Evolutionary conservation across 148 eudicot genomes (phyloP).

Genomic region (Rhododendron henanense): DNA sequence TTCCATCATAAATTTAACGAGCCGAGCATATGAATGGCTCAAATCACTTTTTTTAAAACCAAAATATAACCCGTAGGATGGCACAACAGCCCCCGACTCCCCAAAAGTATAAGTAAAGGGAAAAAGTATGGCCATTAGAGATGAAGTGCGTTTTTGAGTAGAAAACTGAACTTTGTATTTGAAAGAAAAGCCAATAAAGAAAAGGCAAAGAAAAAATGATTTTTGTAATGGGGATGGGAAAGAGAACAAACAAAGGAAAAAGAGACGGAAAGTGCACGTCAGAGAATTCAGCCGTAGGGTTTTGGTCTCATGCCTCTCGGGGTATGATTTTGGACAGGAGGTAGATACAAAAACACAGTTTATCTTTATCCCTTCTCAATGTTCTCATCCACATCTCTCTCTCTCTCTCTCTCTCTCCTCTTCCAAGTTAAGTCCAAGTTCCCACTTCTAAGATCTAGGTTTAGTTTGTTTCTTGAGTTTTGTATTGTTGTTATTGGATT

Average conservation of each 20-base stretch:
- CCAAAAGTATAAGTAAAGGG: too few species aligned
- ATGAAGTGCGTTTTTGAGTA: slow-evolving; percentile 22
- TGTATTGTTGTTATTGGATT: slow-evolving; percentile 28
- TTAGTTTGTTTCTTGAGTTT: slow-evolving; percentile 23
- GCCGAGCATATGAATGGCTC: too few species aligned
- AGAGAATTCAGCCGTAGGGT: slow-evolving; percentile 31
- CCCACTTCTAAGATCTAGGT: slow-evolving; percentile 4
- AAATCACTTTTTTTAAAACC: too few species aligned
- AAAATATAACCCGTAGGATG: too few species aligned
- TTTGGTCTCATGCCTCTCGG: slow-evolving; percentile 15
- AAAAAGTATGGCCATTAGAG: slow-evolving; percentile 2
- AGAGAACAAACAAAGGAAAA: slow-evolving; percentile 26
- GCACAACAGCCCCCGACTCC: too few species aligned
- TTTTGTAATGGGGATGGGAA: slow-evolving; percentile 16
- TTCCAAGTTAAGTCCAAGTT: background rate
- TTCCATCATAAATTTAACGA: too few species aligned
- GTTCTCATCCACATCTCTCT: background rate
- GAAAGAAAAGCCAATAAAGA: slow-evolving; percentile 17
- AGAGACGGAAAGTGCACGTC: slow-evolving; percentile 46
- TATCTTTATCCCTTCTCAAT: background rate
- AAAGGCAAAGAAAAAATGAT: slow-evolving; percentile 2
- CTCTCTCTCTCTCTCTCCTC: background rate
- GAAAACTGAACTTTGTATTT: slow-evolving; percentile 11
- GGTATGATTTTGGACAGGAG: background rate
- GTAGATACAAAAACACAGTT: background rate